These are phyloP conservation scores for Trifolium pratense DNA, from an alignment of 306 rosid genomes.

Conservation along the genomic window DNA sequence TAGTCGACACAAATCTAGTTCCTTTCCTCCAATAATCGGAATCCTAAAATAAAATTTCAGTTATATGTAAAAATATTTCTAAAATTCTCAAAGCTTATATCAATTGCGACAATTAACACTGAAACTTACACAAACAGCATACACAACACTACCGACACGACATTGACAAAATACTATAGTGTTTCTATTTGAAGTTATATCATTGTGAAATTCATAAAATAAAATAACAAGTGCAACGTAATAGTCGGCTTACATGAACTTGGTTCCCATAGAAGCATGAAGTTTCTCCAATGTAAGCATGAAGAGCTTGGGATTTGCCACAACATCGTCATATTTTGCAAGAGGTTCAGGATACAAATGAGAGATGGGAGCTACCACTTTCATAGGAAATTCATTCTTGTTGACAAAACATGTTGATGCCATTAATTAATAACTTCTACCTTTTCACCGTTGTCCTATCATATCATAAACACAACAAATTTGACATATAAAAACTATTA, in stretches of 20 bases:
- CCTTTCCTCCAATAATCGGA: conserved; percentile 85
- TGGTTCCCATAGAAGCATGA: conserved; percentile 72
- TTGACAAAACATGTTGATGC: conserved; percentile 59
- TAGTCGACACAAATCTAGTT: conserved; percentile 73
- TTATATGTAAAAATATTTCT: not conserved
- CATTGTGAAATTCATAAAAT: not conserved
- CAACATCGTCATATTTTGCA: conserved; percentile 65
- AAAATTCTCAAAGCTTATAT: not conserved
- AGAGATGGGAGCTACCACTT: conserved; percentile 46
- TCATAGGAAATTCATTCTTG: conserved; percentile 45
- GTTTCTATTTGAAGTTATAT: no score
- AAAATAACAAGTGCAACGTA: not conserved
- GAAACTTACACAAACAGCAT: not conserved
- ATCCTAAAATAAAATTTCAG: conserved; percentile 55
- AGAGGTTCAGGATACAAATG: conserved; percentile 60
- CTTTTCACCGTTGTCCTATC: conserved; percentile 15
- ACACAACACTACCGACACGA: no score
- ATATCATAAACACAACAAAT: conserved; percentile 12
- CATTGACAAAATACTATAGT: no score
- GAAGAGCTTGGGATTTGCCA: conserved; percentile 59
- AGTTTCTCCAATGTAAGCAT: conserved; percentile 72
- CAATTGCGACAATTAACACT: not conserved
- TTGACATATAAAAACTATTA: no score
- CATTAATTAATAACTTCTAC: conserved; percentile 43
- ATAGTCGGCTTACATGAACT: conserved; percentile 70